These are phyloP conservation scores for Thalassia testudinum DNA, from an alignment of 116 monocot species.

Conservation along the genomic window DNA sequence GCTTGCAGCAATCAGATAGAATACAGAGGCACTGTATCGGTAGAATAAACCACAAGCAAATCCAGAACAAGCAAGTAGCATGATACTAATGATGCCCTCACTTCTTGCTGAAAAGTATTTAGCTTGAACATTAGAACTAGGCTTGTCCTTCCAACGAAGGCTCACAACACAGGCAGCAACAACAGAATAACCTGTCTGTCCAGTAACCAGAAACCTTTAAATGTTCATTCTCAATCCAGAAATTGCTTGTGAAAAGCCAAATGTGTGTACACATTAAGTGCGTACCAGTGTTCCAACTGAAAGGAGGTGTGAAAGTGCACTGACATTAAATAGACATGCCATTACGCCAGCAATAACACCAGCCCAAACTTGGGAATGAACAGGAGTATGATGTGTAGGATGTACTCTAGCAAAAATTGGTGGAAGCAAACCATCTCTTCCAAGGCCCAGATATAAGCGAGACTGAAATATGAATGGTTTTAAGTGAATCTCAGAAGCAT, in stretches of 20 bases:
- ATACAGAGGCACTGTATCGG: constrained; percentile 40
- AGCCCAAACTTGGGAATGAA: constrained; percentile 89
- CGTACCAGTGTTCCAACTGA: constrained; percentile 88
- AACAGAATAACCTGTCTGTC: constrained; percentile 96
- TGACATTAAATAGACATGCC: constrained; percentile 81
- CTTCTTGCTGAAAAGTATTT: constrained; percentile 29
- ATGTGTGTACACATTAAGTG: neutral
- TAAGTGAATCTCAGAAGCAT: neutral
- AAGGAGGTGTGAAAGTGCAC: constrained; percentile 87
- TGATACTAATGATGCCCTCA: constrained; percentile 59
- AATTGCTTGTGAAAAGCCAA: no score
- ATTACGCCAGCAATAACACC: constrained; percentile 70
- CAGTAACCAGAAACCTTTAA: no score
- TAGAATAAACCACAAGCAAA: constrained; percentile 70
- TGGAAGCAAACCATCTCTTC: constrained; percentile 94
- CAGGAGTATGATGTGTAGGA: constrained; percentile 61
- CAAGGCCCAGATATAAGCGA: constrained; percentile 95
- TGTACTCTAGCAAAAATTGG: constrained; percentile 78
- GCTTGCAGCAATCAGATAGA: constrained; percentile 20
- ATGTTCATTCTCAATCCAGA: no score
- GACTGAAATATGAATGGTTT: constrained; percentile 34
- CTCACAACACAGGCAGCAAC: constrained; percentile 91
- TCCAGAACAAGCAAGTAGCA: constrained; percentile 54
- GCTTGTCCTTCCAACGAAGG: constrained; percentile 69
- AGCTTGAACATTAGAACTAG: constrained; percentile 14